Conservation (phyloP, 495 filamentous ascomycete genomes). For the Trypethelium eluteriae region DNA sequence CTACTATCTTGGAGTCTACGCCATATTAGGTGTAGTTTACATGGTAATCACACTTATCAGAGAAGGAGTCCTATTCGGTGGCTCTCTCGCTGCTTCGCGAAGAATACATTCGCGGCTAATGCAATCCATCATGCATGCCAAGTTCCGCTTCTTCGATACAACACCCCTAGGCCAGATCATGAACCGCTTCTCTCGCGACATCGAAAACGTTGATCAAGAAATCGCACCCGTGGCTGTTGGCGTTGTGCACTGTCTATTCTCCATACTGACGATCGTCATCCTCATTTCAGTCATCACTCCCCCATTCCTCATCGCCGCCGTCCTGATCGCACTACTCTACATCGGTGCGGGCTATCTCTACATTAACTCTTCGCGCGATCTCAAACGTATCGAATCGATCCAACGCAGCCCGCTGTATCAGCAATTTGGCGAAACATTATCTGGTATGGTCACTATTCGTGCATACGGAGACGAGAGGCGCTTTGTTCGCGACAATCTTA, state of each 20-base stretch:
- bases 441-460: slow-evolving; percentile 93
- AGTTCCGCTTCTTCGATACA: slow-evolving; percentile 95
- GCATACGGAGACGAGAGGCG: slow-evolving; percentile 92
- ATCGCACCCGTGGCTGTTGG: slow-evolving; percentile 84
- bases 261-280: slow-evolving; percentile 79
- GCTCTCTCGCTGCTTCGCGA: slow-evolving; percentile 81
- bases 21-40: slow-evolving; percentile 64
- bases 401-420: slow-evolving; percentile 94
- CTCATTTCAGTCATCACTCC: slow-evolving; percentile 92
- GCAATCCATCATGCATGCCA: slow-evolving; percentile 71
- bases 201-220: slow-evolving; percentile 93
- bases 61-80: slow-evolving; percentile 85
- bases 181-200: slow-evolving; percentile 97
- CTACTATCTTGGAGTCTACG: slow-evolving; percentile 82
- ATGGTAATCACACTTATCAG: slow-evolving; percentile 67
- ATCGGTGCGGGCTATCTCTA: slow-evolving; percentile 80
- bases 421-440: slow-evolving; percentile 94
- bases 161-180: slow-evolving; percentile 95
- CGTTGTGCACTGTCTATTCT: slow-evolving; percentile 60
- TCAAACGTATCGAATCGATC: slow-evolving; percentile 92
- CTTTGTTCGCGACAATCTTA: slow-evolving; percentile 89
- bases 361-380: slow-evolving; percentile 78
- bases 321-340: slow-evolving; percentile 81
- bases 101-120: slow-evolving; percentile 76
- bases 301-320: slow-evolving; percentile 76